These are phyloP conservation scores for Tephrocybe sp. DNA, from an alignment of 768 basidiomycete species.

Conservation along the genomic window DNA sequence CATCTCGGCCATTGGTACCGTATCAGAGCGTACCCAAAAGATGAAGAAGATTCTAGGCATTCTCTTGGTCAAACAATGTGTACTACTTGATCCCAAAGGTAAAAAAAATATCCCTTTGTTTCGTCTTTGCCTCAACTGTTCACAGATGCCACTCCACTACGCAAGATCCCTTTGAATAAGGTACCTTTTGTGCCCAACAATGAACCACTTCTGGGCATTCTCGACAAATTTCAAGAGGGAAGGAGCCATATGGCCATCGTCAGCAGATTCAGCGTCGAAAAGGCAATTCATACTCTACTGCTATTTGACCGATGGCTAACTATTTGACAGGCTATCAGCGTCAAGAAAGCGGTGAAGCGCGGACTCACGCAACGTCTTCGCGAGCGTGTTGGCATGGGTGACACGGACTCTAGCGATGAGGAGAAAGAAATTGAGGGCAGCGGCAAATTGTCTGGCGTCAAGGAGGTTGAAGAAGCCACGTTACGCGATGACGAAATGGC, in stretches of 20 bases:
- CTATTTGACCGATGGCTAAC: not conserved
- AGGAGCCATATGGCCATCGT: constrained; percentile 92
- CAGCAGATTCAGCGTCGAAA: constrained; percentile 68
- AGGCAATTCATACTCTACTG: constrained; percentile 32
- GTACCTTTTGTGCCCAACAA: constrained; percentile 86
- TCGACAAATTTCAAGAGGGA: constrained; percentile 89
- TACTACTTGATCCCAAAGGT: constrained; percentile 85
- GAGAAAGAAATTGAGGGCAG: constrained; percentile 29
- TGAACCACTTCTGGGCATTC: constrained; percentile 77
- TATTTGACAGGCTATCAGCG: constrained; percentile 54
- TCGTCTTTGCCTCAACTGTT: not conserved
- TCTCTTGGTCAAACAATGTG: constrained; percentile 86
- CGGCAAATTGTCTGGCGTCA: constrained; percentile 25
- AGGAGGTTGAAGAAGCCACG: constrained; percentile 28
- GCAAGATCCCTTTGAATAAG: constrained; percentile 81
- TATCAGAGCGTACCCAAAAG: constrained; percentile 37
- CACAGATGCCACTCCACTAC: constrained; percentile 76
- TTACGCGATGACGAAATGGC: constrained; percentile 21
- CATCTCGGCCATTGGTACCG: constrained; percentile 26
- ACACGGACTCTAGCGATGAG: constrained; percentile 45
- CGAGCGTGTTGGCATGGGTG: constrained; percentile 63
- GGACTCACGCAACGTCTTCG: constrained; percentile 78
- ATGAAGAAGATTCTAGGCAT: constrained; percentile 86
- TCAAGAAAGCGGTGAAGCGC: constrained; percentile 81
- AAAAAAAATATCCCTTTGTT: not conserved